Conservation (phyloP, 805 yeast species). For the Starmerella stellata region DNA sequence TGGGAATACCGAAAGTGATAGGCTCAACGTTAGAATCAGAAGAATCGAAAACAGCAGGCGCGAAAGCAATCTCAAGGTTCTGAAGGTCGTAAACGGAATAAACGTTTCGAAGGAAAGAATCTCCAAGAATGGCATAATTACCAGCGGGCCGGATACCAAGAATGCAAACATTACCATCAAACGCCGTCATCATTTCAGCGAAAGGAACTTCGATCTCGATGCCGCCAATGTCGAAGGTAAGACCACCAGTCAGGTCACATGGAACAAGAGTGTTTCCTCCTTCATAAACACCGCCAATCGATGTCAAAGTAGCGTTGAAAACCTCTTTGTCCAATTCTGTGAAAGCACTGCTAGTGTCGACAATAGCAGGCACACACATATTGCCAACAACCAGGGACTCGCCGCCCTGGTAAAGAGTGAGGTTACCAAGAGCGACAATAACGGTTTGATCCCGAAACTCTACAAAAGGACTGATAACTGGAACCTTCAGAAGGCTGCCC, state of each 20-base stretch:
- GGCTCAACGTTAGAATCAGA: constrained; percentile 18
- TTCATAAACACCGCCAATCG: constrained; percentile 28
- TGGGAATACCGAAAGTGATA: constrained; percentile 18
- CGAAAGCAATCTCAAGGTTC: constrained; percentile 37
- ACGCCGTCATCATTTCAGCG: constrained; percentile 14
- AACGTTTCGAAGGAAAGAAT: constrained; percentile 43
- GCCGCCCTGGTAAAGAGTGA: constrained; percentile 10
- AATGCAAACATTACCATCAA: constrained; percentile 9
- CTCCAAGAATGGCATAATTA: constrained; percentile 37
- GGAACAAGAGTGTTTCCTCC: constrained; percentile 25
- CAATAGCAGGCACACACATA: constrained; percentile 23
- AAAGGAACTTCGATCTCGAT: constrained; percentile 31
- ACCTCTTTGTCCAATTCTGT: constrained; percentile 28
- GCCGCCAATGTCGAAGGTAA: constrained; percentile 37
- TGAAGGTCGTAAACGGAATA: constrained; percentile 54
- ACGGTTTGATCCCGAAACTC: constrained; percentile 9
- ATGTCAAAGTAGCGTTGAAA: constrained; percentile 19
- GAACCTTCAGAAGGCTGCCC: constrained; percentile 25
- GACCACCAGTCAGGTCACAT: constrained; percentile 23
- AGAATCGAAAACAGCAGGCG: constrained; percentile 26
- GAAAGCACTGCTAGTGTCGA: constrained; percentile 38
- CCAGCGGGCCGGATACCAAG: constrained; percentile 19
- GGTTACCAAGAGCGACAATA: constrained; percentile 8
- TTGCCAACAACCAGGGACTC: constrained; percentile 2
- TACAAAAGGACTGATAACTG: constrained; percentile 16